Base-by-base conservation (phyloP, 257 asterid genomes). In the Datura wrightii region DNA sequence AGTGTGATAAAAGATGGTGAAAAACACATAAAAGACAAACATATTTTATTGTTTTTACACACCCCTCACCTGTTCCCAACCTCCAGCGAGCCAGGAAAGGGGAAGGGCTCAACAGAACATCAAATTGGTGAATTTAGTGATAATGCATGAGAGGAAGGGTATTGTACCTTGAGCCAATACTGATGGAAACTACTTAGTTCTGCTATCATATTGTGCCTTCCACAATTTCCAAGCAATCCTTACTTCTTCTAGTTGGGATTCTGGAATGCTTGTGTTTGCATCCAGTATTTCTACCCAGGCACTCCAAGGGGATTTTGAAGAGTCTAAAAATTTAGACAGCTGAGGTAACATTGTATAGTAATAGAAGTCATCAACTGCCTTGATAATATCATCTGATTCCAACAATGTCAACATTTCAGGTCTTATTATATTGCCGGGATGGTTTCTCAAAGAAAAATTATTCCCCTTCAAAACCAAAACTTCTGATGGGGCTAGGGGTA, bases 401-500 rank as follows among this genome's bases (percentile, higher is more conserved):
- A 91, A 91, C 87, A 96, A 87, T 52, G 97, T 89, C 90, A 82
- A 62, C 97, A 96, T 91, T 86, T 95, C 98, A 5, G 98, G 98
- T 91, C 99, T 92, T 63, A 83, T 92, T 46, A 87, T 50, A 76
- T 92, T 92, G 63, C 96, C 98, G 0, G 97, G 97, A 70, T 92
- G 84, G 16, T 93, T 92, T 87, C 98, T 91, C 86, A 93, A 86
- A 5, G 87, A 94, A 54, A 95, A 95, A 66, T 88, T 87, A 89
- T 96, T 96, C 70, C 98, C 91, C 88, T 94, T 88, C 87, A 96
- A 88, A 54, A 96, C 76, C 86, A 95, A 90, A 59, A 90, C 99
- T 90, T 96, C 98, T 19, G 99, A 92, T 46, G 98, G 99, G 71
- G 98, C 99, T 48, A 93, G 92, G 58, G 99, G 99, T 37, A 94